phyloP scores from a whole-genome alignment of 345 rosid genomes.

The Hypericum androsaemum region DNA sequence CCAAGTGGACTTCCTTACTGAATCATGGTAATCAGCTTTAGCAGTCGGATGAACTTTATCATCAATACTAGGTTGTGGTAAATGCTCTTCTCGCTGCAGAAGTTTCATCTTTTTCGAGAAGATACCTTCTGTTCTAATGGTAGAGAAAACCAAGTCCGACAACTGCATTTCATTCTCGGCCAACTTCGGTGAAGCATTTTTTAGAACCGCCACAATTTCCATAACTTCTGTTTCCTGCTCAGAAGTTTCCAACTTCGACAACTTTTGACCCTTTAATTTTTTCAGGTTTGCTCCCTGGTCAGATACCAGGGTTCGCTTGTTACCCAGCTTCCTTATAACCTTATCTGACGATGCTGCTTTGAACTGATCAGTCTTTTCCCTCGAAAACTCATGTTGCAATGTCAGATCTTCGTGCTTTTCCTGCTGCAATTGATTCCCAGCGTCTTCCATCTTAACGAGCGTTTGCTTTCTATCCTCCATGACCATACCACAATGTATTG shows the following conservation, averaged over 20 bases:
- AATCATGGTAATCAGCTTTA: too few species aligned
- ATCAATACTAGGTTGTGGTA: too few species aligned
- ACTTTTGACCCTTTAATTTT: constrained; percentile 17
- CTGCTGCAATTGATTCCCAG: too few species aligned
- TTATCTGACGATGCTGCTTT: too few species aligned
- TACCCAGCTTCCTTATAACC: too few species aligned
- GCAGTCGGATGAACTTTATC: too few species aligned
- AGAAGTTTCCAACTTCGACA: constrained; percentile 3
- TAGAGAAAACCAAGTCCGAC: too few species aligned
- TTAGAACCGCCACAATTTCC: background rate
- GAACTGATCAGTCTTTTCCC: too few species aligned
- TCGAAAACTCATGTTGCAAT: too few species aligned
- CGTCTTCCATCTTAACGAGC: background rate
- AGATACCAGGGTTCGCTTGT: background rate
- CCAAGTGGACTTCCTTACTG: too few species aligned
- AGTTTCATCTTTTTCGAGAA: constrained; percentile 8
- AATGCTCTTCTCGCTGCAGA: background rate
- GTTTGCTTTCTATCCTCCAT: constrained; percentile 14
- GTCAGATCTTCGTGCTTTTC: too few species aligned
- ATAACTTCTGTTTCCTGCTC: constrained; percentile 2
- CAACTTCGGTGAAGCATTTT: background rate
- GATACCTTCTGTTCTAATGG: background rate
- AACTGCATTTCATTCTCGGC: background rate
- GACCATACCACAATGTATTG: background rate
- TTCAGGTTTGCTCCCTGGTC: constrained; percentile 13